Conservation (phyloP, 371 early-diverging fungal species). For the Mucor racemosus region DNA sequence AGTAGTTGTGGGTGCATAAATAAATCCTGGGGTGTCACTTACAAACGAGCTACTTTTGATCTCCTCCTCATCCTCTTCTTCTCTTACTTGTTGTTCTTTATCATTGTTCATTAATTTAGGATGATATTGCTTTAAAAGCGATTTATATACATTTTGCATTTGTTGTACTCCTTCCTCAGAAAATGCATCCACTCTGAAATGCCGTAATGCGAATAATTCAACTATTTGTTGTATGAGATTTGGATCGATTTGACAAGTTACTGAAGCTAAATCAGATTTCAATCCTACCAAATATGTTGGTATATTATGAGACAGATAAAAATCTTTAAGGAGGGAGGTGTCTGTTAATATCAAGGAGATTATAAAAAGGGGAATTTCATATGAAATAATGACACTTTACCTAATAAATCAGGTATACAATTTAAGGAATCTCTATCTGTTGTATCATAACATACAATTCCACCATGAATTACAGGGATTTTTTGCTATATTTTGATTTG, state of each 20-base stretch:
- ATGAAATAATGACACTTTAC: constrained; percentile 31
- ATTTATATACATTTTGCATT: constrained; percentile 34
- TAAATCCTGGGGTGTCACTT: constrained; percentile 26
- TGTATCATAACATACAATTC: constrained; percentile 47
- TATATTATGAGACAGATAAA: constrained; percentile 35
- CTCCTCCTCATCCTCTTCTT: not conserved
- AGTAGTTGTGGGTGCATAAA: constrained; percentile 37
- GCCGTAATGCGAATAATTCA: constrained; percentile 28
- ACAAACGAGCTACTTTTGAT: not conserved
- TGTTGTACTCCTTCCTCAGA: constrained; percentile 34
- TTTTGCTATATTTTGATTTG: not conserved
- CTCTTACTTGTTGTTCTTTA: not conserved
- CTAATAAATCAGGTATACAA: constrained; percentile 41
- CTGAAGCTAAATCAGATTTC: constrained; percentile 31
- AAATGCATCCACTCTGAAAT: constrained; percentile 35
- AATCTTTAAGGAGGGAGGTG: constrained; percentile 20
- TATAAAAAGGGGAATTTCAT: not conserved
- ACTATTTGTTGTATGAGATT: constrained; percentile 31
- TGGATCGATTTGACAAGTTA: constrained; percentile 30
- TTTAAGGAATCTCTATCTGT: constrained; percentile 37
- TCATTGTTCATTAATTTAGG: constrained; percentile 4
- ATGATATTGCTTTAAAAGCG: constrained; percentile 15
- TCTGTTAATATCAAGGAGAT: not conserved
- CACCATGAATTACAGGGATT: constrained; percentile 38
- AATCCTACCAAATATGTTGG: constrained; percentile 43